Percentiles rank a stretch among this genome's conserved stretches.
These are phyloP conservation scores for Herpetospermum pedunculosum DNA, from an alignment of 306 rosid genomes.

Conservation along the genomic window DNA sequence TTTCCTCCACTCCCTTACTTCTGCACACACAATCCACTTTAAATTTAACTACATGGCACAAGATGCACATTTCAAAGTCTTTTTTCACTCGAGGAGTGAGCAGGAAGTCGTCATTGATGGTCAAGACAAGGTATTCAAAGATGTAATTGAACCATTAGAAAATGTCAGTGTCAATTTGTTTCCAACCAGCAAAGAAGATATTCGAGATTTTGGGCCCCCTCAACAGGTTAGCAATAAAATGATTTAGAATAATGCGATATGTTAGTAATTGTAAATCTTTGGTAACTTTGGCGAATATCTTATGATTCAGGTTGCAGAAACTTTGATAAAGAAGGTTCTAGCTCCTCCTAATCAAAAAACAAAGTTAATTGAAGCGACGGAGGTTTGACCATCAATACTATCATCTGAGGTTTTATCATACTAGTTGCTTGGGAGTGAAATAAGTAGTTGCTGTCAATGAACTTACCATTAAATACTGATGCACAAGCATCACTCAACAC, in stretches of 20 bases:
- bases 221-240: constrained; percentile 33
- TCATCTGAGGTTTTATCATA: not conserved
- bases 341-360: constrained; percentile 88
- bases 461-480: not conserved
- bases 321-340: constrained; percentile 66
- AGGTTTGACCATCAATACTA: constrained; percentile 35
- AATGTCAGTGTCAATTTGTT: constrained; percentile 63
- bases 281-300: not conserved
- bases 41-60: not conserved
- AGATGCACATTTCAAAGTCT: not conserved
- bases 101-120: constrained; percentile 86
- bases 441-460: not conserved
- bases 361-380: constrained; percentile 64
- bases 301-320: constrained; percentile 58
- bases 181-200: constrained; percentile 63
- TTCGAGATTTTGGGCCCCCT: constrained; percentile 81
- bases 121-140: constrained; percentile 96
- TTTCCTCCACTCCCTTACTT: constrained; percentile 3
- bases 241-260: not conserved
- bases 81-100: constrained; percentile 16
- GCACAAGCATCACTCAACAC: not conserved
- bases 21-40: constrained; percentile 13
- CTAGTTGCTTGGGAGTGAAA: not conserved
- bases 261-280: not conserved
- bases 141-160: constrained; percentile 88